Percentiles rank a stretch among this genome's conserved stretches.
These are phyloP conservation scores for Crucibulum laeve DNA, from an alignment of 768 basidiomycete species.

Conservation along the genomic window DNA sequence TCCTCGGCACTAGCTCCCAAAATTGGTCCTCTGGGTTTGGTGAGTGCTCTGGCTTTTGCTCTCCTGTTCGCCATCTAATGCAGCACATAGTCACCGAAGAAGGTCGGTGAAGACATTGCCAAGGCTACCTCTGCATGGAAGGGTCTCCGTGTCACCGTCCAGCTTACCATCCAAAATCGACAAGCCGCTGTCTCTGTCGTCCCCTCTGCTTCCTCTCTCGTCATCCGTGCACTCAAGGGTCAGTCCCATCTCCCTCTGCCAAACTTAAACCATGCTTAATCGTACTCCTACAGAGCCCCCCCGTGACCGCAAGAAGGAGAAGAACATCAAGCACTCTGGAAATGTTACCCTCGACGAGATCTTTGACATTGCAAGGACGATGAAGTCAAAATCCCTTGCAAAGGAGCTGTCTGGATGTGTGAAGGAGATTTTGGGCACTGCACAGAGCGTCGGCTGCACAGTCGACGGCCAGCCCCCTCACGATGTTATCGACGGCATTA, in stretches of 20 bases:
- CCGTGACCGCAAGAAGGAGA: slow-evolving; percentile 99
- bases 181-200: slow-evolving; percentile 97
- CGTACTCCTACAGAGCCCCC: slow-evolving; percentile 71
- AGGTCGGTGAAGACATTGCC: slow-evolving; percentile 99
- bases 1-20: slow-evolving; percentile 98
- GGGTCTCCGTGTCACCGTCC: slow-evolving; percentile 98
- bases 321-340: slow-evolving; percentile 98
- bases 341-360: slow-evolving; percentile 95
- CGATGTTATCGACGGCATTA: slow-evolving; percentile 86
- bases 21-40: slow-evolving; percentile 99
- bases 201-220: slow-evolving; percentile 93
- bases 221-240: slow-evolving; percentile 99
- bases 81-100: slow-evolving; percentile 86
- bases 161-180: slow-evolving; percentile 99
- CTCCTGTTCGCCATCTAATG: slow-evolving; percentile 4
- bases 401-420: slow-evolving; percentile 85
- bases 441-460: slow-evolving; percentile 95
- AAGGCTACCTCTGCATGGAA: slow-evolving; percentile 99
- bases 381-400: slow-evolving; percentile 91
- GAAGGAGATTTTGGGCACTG: slow-evolving; percentile 98
- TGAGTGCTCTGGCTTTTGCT: slow-evolving; percentile 35
- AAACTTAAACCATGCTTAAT: slow-evolving; percentile 1
- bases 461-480: slow-evolving; percentile 91
- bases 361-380: slow-evolving; percentile 91
- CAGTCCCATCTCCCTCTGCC: slow-evolving; percentile 15